phyloP scores from a whole-genome alignment of 148 eudicot genomes.

The Silene latifolia region DNA sequence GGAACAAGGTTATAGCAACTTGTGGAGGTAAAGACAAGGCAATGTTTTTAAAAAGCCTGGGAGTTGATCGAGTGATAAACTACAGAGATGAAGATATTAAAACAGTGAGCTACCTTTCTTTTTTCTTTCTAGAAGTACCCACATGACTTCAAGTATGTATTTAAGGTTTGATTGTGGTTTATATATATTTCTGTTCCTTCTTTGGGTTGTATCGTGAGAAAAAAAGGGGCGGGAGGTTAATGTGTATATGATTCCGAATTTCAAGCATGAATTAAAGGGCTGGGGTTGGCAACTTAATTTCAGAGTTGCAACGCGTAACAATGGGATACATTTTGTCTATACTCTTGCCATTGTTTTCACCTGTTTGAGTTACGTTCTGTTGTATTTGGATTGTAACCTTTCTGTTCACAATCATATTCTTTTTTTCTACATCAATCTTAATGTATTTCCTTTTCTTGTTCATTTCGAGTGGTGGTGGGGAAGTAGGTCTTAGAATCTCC shows the following conservation, averaged over 20 bases:
- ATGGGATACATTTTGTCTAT: not conserved
- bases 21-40: constrained; percentile 96
- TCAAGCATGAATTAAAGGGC: not conserved
- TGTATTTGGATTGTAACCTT: not conserved
- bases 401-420: constrained; percentile 1
- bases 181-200: not conserved
- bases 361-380: not conserved
- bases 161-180: not conserved
- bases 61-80: constrained; percentile 93
- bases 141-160: not conserved
- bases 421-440: not conserved
- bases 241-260: not conserved
- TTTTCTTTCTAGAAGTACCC: not conserved
- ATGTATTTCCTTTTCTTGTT: not conserved
- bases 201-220: not conserved
- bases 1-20: constrained; percentile 91
- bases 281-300: not conserved
- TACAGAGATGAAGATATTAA: constrained; percentile 76
- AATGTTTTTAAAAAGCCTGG: constrained; percentile 56
- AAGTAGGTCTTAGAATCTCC: not conserved
- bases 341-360: not conserved
- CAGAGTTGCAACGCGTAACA: not conserved
- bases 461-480: not conserved
- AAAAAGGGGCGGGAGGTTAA: not conserved
- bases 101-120: constrained; percentile 40